phyloP scores from a whole-genome alignment of 176 grass and related monocot genomes.

The barley (Hordeum vulgare) region DNA sequence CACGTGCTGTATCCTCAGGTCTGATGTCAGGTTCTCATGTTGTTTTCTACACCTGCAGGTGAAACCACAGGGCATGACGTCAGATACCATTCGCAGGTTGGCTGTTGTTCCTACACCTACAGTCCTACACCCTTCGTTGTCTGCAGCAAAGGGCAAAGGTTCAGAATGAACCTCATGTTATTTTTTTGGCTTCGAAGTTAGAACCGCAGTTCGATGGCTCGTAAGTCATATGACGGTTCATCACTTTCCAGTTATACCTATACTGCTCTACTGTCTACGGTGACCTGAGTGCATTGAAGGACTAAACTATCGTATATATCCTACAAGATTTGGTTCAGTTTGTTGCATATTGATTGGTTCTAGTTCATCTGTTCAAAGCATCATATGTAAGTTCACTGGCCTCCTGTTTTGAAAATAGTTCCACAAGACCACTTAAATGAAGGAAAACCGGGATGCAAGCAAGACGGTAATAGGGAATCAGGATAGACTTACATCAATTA shows the following conservation, averaged over 20 bases:
- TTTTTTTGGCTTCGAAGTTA: background rate
- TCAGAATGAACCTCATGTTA: background rate
- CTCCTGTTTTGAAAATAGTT: background rate
- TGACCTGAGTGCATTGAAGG: background rate
- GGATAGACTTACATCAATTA: background rate
- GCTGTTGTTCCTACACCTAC: background rate
- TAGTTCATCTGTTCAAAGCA: background rate
- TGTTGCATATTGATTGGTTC: background rate
- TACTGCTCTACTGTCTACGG: background rate
- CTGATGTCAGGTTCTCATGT: constrained; percentile 1
- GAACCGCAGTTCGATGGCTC: background rate
- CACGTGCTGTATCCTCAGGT: constrained; percentile 6
- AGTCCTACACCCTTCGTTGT: background rate
- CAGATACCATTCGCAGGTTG: background rate
- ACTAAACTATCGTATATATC: background rate
- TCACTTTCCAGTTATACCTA: background rate
- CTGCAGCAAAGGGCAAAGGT: background rate
- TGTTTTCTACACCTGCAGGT: constrained; percentile 21
- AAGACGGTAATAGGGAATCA: background rate
- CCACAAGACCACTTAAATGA: background rate
- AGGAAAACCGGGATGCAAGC: background rate
- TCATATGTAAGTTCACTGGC: background rate
- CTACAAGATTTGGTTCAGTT: background rate
- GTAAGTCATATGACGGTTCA: background rate
- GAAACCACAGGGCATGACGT: background rate